These are phyloP conservation scores for Pleurotus cornucopiae DNA, from an alignment of 768 basidiomycete genomes.

Conservation along the genomic window DNA sequence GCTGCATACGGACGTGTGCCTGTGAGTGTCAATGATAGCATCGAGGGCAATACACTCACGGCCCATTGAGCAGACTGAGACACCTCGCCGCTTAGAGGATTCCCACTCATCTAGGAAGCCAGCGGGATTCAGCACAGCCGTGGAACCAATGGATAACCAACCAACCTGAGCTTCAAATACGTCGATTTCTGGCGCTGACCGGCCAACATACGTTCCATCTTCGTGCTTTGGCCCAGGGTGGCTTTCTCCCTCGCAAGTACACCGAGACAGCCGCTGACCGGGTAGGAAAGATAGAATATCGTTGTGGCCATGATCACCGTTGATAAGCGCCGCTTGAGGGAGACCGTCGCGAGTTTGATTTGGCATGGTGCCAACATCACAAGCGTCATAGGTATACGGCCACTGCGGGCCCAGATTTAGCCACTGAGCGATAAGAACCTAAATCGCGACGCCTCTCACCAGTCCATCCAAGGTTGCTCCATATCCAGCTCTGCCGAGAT, in stretches of 20 bases:
- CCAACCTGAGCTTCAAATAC: conserved; percentile 75
- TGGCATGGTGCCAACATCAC: conserved; percentile 79
- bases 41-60: conserved; percentile 34
- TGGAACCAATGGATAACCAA: not conserved
- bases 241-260: conserved; percentile 77
- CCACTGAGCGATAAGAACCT: no score
- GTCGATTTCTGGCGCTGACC: conserved; percentile 88
- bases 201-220: conserved; percentile 76
- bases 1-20: conserved; percentile 40
- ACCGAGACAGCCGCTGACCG: conserved; percentile 80
- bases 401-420: conserved; percentile 37
- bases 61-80: conserved; percentile 87
- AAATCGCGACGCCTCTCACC: conserved; percentile 32
- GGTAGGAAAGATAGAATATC: conserved; percentile 67
- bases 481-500: conserved; percentile 75
- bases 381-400: conserved; percentile 80
- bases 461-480: conserved; percentile 81
- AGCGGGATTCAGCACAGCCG: conserved; percentile 1
- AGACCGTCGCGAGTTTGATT: conserved; percentile 76
- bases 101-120: conserved; percentile 40
- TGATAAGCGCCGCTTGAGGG: conserved; percentile 57
- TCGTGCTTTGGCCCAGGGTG: conserved; percentile 79
- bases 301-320: conserved; percentile 48
- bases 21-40: not conserved
- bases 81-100: conserved; percentile 51